Base-by-base conservation (phyloP, 768 basidiomycete genomes). In the Boletus patriciae region DNA sequence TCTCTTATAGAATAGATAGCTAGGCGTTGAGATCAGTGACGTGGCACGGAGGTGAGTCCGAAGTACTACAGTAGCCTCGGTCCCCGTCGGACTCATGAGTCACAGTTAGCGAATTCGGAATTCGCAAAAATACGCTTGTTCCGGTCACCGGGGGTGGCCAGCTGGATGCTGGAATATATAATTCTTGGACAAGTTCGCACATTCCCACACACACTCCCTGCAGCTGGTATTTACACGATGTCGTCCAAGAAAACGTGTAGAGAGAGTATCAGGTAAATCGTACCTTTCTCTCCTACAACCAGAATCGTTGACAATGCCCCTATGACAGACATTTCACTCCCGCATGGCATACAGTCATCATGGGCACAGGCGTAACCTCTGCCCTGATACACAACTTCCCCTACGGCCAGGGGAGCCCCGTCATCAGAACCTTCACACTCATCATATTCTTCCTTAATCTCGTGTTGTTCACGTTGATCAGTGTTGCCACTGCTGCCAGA, bases 301-400 rank as follows among this genome's bases (percentile, higher is more conserved):
- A 40, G 23, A 7, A 27, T 46, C 25, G 6, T 25, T 48, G 37
- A 67, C 37, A 10, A 9, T 16, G 33, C 21, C 25, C 19, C 38
- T 40, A 19, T n/a, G 18, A 9, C 53, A 80, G 78, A 34, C 74
- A 80, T 55, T 79, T 80, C 57, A 79, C 78, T 7, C 78, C 77
- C 37, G 73, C 76, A 55, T 80, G 78, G 78, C 71, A 79, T 59
- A 75, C 78, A 12, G 76, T 79, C 18, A 69, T 76, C 29, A 80
- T 80, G 78, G 78, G 78, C 50, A 80, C 79, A 2, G 79, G 80
- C 5, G 74, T 68, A 16, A 67, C 71, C 25, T 74, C 75, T 13
- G 64, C 74, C 46, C 66, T 80, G 29, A 58, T 80, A 36, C 73
- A 78, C 58, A 70, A 69, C 52, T 74, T 81, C 43, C 78, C 79